Conservation (phyloP, 257 asterid genomes). For the Solanum rostratum region DNA sequence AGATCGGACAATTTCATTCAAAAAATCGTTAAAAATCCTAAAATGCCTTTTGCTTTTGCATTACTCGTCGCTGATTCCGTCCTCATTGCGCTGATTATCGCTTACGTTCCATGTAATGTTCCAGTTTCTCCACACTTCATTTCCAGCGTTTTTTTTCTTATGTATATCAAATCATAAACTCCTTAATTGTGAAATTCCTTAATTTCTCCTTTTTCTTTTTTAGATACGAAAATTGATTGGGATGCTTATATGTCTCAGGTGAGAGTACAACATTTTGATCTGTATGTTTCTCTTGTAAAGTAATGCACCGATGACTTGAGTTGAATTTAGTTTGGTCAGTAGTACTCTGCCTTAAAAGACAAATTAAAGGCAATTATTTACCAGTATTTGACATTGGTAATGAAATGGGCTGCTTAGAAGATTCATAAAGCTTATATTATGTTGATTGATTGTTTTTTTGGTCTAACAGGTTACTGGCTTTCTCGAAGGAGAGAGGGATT, state of each 20-base stretch:
- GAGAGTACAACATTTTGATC: not conserved
- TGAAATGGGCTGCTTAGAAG: not conserved
- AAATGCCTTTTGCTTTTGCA: conserved; percentile 33
- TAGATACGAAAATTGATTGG: conserved; percentile 99
- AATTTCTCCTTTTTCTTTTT: not conserved
- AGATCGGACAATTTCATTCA: conserved; percentile 9
- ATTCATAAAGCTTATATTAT: not conserved
- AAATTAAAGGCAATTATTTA: not conserved
- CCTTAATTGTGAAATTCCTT: not conserved
- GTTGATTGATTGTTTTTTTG: not conserved
- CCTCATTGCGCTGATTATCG: conserved; percentile 54
- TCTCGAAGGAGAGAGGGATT: conserved; percentile 85
- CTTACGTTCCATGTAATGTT: conserved; percentile 71
- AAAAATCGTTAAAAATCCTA: conserved; percentile 16
- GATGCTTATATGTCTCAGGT: conserved; percentile 99
- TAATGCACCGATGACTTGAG: not conserved
- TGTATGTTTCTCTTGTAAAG: not conserved
- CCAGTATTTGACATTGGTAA: not conserved
- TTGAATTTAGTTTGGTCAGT: not conserved
- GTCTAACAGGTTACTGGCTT: conserved; percentile 61
- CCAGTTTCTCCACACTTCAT: not conserved
- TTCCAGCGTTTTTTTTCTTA: not conserved
- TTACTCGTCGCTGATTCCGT: conserved; percentile 59
- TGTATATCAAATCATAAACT: not conserved
- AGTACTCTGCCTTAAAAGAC: not conserved